Percentiles rank a stretch among this genome's conserved stretches.
Conservation (phyloP, 305 asterid genomes). For the Fraxinus sp. region DNA sequence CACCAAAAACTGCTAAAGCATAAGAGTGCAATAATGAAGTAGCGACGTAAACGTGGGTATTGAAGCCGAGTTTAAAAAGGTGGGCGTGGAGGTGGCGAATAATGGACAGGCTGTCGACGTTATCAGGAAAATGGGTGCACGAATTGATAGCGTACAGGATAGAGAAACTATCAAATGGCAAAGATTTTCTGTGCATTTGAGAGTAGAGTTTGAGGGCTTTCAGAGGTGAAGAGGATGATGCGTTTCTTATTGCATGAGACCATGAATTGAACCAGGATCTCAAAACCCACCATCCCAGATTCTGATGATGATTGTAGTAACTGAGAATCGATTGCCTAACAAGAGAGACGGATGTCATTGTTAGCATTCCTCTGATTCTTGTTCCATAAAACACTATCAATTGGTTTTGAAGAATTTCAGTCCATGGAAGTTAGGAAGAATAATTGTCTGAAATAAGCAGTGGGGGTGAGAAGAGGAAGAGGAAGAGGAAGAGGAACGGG, state of each 20-base stretch:
- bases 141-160: constrained; percentile 45
- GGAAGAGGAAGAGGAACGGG: neutral
- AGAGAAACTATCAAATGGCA: constrained; percentile 30
- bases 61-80: constrained; percentile 48
- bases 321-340: neutral
- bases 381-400: neutral
- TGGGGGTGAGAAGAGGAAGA: neutral
- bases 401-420: neutral
- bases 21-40: constrained; percentile 47
- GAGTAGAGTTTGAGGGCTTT: constrained; percentile 38
- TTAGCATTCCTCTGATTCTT: neutral
- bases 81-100: constrained; percentile 59
- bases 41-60: constrained; percentile 42
- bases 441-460: neutral
- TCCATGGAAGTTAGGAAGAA: neutral
- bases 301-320: constrained; percentile 6
- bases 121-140: constrained; percentile 29
- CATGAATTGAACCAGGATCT: constrained; percentile 31
- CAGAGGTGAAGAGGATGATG: constrained; percentile 31
- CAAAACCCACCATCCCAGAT: neutral
- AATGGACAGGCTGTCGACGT: constrained; percentile 18
- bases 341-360: neutral
- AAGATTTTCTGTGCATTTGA: constrained; percentile 35
- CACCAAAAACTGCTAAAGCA: constrained; percentile 21
- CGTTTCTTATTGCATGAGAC: constrained; percentile 29